phyloP scores from a whole-genome alignment of 495 filamentous ascomycete genomes.

The Penicillium malachiteum region DNA sequence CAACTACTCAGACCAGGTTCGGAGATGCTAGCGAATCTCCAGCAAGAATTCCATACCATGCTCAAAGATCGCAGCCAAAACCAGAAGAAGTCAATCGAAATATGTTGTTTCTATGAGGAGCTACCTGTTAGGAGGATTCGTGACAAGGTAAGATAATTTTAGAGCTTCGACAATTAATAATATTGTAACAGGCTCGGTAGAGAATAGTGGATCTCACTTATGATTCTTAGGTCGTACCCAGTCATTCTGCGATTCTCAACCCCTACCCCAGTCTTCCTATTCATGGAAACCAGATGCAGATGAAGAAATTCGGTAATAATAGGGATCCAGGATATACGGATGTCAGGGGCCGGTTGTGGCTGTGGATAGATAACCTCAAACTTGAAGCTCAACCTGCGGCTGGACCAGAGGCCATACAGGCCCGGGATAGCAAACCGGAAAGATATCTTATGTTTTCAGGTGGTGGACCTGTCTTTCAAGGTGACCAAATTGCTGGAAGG shows the following conservation, averaged over 20 bases:
- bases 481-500: not conserved
- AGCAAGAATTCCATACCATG: slow-evolving; percentile 7
- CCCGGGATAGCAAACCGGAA: not conserved
- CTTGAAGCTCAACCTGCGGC: not conserved
- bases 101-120: slow-evolving; percentile 10
- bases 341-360: slow-evolving; percentile 1
- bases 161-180: not conserved
- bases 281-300: slow-evolving; percentile 5
- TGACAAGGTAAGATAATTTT: slow-evolving; percentile 1
- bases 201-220: not conserved
- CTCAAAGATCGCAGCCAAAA: slow-evolving; percentile 1
- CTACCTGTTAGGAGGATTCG: not conserved
- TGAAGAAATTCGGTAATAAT: not conserved
- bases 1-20: slow-evolving; percentile 2
- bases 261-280: slow-evolving; percentile 2
- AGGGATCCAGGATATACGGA: slow-evolving; percentile 3
- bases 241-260: slow-evolving; percentile 6
- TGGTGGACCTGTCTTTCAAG: slow-evolving; percentile 1
- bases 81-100: not conserved
- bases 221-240: too few relatives aligned
- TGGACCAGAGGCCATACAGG: not conserved
- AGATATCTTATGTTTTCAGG: not conserved
- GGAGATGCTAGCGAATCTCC: slow-evolving; percentile 6
- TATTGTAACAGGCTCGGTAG: not conserved
- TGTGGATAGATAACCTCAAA: not conserved